Evolutionary conservation across 176 grass and related monocot species (phyloP).

Genomic region (Bonia amplexicaulis): DNA sequence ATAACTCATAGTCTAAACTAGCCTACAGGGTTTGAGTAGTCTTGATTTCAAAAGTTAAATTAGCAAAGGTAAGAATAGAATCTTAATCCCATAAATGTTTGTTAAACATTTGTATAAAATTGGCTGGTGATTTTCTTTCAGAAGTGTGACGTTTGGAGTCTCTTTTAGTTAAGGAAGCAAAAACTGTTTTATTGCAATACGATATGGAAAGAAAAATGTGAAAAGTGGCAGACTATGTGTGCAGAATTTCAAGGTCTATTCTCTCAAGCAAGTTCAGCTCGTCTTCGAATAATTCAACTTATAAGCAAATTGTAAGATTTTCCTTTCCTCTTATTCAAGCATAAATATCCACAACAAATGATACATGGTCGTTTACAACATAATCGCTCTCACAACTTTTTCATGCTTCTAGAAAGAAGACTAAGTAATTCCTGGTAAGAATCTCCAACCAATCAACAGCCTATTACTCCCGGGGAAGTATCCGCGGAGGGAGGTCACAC

Average conservation of each 20-base stretch:
- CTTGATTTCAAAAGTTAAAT: neutral
- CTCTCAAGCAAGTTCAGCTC: neutral
- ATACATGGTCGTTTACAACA: too few species aligned
- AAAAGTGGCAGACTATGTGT: neutral
- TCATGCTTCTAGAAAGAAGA: neutral
- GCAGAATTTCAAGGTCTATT: neutral
- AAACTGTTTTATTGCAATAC: neutral
- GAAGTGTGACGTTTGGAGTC: neutral
- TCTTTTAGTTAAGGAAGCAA: neutral
- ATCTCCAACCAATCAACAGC: too few species aligned
- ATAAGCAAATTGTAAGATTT: fast-evolving
- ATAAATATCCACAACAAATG: neutral
- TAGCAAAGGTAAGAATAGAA: neutral
- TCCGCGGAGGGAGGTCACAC: too few species aligned
- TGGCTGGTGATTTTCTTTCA: neutral
- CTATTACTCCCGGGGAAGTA: too few species aligned
- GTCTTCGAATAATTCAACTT: neutral
- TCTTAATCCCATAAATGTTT: neutral
- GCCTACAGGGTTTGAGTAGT: neutral
- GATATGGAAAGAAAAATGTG: neutral
- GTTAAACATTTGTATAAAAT: neutral
- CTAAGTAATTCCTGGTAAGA: fast-evolving
- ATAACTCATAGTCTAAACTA: neutral
- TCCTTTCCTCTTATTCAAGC: neutral
- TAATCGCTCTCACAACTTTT: neutral